Conservation (phyloP, 352 stramenopile species). For the Globisporangium paddicum region DNA sequence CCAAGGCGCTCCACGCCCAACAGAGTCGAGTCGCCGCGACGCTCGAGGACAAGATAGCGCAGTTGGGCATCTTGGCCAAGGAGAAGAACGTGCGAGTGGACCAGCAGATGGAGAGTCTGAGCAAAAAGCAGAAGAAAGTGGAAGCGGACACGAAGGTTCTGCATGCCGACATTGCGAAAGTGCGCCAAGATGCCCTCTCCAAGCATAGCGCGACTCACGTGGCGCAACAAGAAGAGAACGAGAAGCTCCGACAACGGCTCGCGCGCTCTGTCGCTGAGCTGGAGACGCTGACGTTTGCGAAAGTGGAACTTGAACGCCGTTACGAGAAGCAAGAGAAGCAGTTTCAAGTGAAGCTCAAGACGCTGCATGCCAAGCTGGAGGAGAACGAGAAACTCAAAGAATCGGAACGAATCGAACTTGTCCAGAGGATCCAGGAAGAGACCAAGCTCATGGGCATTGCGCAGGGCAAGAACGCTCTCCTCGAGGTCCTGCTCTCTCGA, state of each 20-base stretch:
- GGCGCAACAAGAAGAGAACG: conserved; percentile 25
- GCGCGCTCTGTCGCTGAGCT: conserved; percentile 43
- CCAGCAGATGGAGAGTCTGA: conserved; percentile 40
- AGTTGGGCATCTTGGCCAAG: conserved; percentile 34
- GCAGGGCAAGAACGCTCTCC: conserved; percentile 50
- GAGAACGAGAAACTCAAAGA: conserved; percentile 51
- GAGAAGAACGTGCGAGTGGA: conserved; percentile 46
- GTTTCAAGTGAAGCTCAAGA: conserved; percentile 44
- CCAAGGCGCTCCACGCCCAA: conserved; percentile 46
- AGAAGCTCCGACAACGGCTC: conserved; percentile 46
- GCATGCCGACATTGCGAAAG: conserved; percentile 33
- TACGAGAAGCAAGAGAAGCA: conserved; percentile 47
- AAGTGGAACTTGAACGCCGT: conserved; percentile 42
- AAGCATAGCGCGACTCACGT: conserved; percentile 19
- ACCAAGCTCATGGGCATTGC: conserved; percentile 57
- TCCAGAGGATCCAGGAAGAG: conserved; percentile 54
- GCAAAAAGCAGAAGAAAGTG: conserved; percentile 56
- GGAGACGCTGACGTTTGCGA: conserved; percentile 28
- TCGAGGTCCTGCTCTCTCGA: conserved; percentile 54
- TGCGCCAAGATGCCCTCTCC: conserved; percentile 33
- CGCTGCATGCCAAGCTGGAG: conserved; percentile 34
- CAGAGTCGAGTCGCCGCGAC: conserved; percentile 30
- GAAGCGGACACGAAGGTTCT: conserved; percentile 42
- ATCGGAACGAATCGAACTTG: conserved; percentile 39
- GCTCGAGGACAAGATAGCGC: conserved; percentile 58